phyloP scores from a whole-genome alignment of 208 protist species.

The Crithidia sp. region DNA sequence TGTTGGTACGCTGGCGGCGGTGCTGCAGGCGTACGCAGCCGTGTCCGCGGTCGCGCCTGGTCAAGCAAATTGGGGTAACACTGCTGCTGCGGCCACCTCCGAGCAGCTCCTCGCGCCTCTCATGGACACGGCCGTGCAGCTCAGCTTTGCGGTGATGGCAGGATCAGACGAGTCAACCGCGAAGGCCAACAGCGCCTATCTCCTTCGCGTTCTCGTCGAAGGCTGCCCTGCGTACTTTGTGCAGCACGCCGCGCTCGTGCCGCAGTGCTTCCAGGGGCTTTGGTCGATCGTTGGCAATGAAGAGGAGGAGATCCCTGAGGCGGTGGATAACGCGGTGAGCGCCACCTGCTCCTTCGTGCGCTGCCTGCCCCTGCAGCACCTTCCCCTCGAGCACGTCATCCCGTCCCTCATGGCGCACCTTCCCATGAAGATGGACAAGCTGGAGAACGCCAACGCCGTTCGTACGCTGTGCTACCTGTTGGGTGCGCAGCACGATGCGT shows the following conservation, averaged over 20 bases:
- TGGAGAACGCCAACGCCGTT: conserved; percentile 77
- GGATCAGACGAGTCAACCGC: conserved; percentile 71
- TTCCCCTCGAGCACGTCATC: conserved; percentile 45
- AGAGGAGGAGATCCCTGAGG: conserved; percentile 68
- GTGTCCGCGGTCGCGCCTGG: conserved; percentile 6
- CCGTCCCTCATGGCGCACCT: conserved; percentile 57
- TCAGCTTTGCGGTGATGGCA: conserved; percentile 53
- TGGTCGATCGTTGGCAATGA: conserved; percentile 42
- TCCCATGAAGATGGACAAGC: conserved; percentile 82
- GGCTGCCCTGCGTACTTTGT: conserved; percentile 41
- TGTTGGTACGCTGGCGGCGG: conserved; percentile 54
- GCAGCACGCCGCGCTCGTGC: conserved; percentile 25
- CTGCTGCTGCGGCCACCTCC: background rate
- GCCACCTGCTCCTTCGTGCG: conserved; percentile 82
- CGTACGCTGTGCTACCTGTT: conserved; percentile 58
- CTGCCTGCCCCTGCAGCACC: conserved; percentile 37
- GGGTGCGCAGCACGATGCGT: conserved; percentile 13
- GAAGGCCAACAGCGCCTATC: conserved; percentile 69
- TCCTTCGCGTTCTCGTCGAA: conserved; percentile 70
- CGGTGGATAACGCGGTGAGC: conserved; percentile 87
- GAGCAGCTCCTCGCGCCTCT: conserved; percentile 40
- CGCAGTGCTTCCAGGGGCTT: conserved; percentile 41
- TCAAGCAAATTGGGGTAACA: conserved; percentile 2
- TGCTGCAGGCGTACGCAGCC: conserved; percentile 52
- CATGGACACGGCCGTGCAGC: conserved; percentile 51